A percentile compares a stretch with the other conserved stretches of the same genome.
These are phyloP conservation scores for Aspergillus phoenicis DNA, from an alignment of 2,329 filamentous ascomycete species.

Conservation along the genomic window DNA sequence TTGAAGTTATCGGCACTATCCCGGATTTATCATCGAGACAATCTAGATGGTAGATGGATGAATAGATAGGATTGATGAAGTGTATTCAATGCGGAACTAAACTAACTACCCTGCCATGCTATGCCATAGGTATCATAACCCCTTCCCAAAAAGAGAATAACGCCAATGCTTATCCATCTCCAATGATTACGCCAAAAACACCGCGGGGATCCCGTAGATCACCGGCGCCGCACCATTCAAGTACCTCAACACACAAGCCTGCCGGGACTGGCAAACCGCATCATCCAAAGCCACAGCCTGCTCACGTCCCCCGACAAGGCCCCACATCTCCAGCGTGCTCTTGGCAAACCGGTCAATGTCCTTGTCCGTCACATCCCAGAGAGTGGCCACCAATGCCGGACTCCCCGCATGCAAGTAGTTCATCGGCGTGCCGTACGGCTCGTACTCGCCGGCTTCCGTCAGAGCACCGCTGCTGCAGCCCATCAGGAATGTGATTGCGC, in stretches of 20 bases:
- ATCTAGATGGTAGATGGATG: too few species aligned
- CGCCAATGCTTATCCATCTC: background rate
- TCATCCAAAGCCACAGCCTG: constrained; percentile 66
- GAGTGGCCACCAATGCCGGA: constrained; percentile 83
- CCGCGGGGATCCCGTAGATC: constrained; percentile 84
- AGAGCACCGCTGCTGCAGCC: constrained; percentile 87
- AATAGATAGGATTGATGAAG: background rate
- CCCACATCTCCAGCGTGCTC: constrained; percentile 81
- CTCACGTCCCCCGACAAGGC: constrained; percentile 62
- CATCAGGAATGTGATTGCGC: constrained; percentile 86
- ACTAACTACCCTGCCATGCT: background rate
- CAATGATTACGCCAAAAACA: constrained; percentile 63
- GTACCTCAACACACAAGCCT: constrained; percentile 84
- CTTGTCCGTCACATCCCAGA: constrained; percentile 98
- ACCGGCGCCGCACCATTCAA: constrained; percentile 92
- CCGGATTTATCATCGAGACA: background rate
- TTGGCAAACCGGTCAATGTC: constrained; percentile 94
- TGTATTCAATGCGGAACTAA: constrained; percentile 3
- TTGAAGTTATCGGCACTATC: background rate
- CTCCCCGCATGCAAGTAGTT: constrained; percentile 88
- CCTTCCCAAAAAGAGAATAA: background rate
- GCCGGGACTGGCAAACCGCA: constrained; percentile 73
- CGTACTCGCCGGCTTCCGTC: constrained; percentile 80
- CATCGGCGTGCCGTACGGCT: constrained; percentile 85
- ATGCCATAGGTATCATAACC: background rate